Conservation (phyloP, 164 flowering plant species). For the Taxillus chinensis region DNA sequence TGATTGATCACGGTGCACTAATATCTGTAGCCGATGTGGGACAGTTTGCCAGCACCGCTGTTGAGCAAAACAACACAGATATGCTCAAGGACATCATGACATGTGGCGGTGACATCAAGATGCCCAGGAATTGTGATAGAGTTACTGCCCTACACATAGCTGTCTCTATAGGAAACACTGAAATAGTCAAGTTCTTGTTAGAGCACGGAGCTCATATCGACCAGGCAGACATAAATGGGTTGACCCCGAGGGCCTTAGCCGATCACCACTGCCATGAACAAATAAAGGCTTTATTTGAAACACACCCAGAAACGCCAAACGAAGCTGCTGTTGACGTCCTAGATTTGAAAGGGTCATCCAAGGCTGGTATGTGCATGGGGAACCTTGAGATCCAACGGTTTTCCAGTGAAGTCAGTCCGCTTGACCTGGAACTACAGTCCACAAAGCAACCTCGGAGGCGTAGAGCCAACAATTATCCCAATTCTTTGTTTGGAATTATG, state of each 20-base stretch:
- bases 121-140: constrained; percentile 20
- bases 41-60: constrained; percentile 36
- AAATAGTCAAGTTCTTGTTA: constrained; percentile 37
- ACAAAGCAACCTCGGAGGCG: constrained; percentile 14
- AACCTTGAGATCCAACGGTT: constrained; percentile 19
- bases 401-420: constrained; percentile 1
- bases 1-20: constrained; percentile 35
- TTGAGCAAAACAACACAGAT: constrained; percentile 37
- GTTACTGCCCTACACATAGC: constrained; percentile 45
- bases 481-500: constrained; percentile 44
- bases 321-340: constrained; percentile 4
- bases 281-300: constrained; percentile 25
- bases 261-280: constrained; percentile 55
- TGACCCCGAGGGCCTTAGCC: constrained; percentile 45
- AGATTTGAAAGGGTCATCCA: constrained; percentile 7
- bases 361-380: constrained; percentile 23
- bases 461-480: constrained; percentile 21
- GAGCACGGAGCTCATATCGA: constrained; percentile 39
- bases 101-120: constrained; percentile 39
- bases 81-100: constrained; percentile 35
- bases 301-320: neutral
- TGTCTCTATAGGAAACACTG: constrained; percentile 34
- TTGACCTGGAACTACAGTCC: constrained; percentile 9
- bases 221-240: constrained; percentile 28
- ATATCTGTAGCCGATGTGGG: constrained; percentile 34